Evolutionary conservation across 1,284 basidiomycete species (phyloP).

Genomic region (Papiliotrema terrestris): DNA sequence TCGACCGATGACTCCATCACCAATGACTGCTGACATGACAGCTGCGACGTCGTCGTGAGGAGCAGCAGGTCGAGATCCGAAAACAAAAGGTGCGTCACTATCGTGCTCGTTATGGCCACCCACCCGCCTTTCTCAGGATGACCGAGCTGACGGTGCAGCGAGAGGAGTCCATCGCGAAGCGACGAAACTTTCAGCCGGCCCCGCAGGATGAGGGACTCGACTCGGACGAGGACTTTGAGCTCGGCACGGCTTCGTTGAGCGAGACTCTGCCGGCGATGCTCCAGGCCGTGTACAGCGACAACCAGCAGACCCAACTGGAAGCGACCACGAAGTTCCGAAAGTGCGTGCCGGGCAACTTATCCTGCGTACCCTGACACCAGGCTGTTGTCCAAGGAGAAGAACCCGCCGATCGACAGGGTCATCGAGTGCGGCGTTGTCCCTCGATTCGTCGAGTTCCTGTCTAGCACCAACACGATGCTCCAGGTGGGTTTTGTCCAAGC

Average conservation of each 20-base stretch:
- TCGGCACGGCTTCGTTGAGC: constrained; percentile 50
- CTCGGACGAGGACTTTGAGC: constrained; percentile 69
- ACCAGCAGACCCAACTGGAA: constrained; percentile 86
- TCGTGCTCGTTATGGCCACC: background rate
- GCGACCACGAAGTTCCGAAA: constrained; percentile 96
- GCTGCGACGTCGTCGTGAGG: constrained; percentile 88
- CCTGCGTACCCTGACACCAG: constrained; percentile 14
- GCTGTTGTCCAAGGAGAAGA: constrained; percentile 97
- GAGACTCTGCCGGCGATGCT: constrained; percentile 73
- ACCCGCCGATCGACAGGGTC: constrained; percentile 98
- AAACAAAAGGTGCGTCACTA: constrained; percentile 64
- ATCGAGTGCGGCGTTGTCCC: constrained; percentile 97
- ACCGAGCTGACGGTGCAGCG: constrained; percentile 49
- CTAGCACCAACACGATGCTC: constrained; percentile 85
- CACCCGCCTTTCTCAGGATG: background rate
- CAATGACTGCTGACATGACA: constrained; percentile 11
- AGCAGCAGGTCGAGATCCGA: constrained; percentile 95
- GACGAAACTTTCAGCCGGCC: constrained; percentile 81
- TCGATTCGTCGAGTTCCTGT: constrained; percentile 94
- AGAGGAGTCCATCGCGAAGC: constrained; percentile 94
- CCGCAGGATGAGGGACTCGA: constrained; percentile 57
- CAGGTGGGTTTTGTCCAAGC: constrained; percentile 60
- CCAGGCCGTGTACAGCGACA: constrained; percentile 84
- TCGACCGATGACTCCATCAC: background rate
- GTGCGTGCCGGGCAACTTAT: constrained; percentile 20